Evolutionary conservation across 352 stramenopile genomes (phyloP).

Genomic region (Phytophthora brassicae): DNA sequence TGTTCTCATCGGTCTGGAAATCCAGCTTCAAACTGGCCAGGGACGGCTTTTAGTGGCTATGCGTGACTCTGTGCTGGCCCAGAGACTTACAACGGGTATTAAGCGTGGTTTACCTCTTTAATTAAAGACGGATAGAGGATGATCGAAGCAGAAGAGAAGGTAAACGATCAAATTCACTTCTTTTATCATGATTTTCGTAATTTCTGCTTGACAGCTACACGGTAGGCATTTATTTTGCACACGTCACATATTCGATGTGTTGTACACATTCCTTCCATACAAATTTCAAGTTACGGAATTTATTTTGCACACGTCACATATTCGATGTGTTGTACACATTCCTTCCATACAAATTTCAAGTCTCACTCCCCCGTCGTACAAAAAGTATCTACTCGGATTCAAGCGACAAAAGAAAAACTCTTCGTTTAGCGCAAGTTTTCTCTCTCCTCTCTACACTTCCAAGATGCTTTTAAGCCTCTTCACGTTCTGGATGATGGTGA

Average conservation of each 20-base stretch:
- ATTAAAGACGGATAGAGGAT: not conserved
- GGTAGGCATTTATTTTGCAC: no score
- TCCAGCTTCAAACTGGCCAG: constrained; percentile 66
- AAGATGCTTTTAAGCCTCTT: constrained; percentile 60
- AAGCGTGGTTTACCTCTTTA: constrained; percentile 45
- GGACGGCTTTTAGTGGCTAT: constrained; percentile 66
- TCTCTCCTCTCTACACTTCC: not conserved
- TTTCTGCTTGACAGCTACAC: not conserved
- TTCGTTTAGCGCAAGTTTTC: no score
- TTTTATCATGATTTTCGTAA: not conserved
- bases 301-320: no score
- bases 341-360: no score
- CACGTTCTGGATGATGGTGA: constrained; percentile 60
- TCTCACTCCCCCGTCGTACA: no score
- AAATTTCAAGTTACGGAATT: no score
- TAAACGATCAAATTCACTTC: constrained; percentile 1
- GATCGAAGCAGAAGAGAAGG: not conserved
- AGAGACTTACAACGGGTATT: constrained; percentile 52
- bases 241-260: no score
- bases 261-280: no score
- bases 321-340: no score
- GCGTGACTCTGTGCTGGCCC: constrained; percentile 50
- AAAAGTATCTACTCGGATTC: no score
- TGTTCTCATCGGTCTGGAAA: constrained; percentile 58
- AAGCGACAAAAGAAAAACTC: no score